These are phyloP conservation scores for Ilex aquifolium DNA, from an alignment of 257 asterid species.

Conservation along the genomic window DNA sequence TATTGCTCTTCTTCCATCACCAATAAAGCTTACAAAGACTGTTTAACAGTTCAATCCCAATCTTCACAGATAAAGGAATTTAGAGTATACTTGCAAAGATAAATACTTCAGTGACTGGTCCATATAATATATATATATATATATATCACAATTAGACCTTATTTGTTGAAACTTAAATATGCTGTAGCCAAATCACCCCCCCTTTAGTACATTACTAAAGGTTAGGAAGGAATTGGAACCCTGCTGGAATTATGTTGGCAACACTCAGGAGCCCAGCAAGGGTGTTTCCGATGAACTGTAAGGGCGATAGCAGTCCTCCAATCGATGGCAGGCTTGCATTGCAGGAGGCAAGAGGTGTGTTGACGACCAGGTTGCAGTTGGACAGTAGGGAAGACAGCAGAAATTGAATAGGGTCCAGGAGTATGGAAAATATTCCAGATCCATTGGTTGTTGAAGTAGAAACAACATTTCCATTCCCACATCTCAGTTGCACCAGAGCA, in stretches of 20 bases:
- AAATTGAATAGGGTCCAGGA: constrained; percentile 15
- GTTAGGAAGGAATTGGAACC: constrained; percentile 15
- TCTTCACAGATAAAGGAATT: too few species aligned
- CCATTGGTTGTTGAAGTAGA: constrained; percentile 22
- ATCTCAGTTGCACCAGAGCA: constrained; percentile 29
- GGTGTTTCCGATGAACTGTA: constrained; percentile 7
- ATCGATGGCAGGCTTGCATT: constrained; percentile 21
- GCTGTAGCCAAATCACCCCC: too few species aligned
- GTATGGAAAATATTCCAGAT: constrained; percentile 11
- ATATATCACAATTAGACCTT: too few species aligned
- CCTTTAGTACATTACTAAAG: neutral
- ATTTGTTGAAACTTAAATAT: too few species aligned
- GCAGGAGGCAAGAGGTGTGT: constrained; percentile 35
- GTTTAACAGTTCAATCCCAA: too few species aligned
- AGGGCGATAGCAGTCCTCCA: constrained; percentile 11
- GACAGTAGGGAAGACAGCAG: constrained; percentile 15
- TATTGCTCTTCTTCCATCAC: too few species aligned
- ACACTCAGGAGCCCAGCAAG: constrained; percentile 14
- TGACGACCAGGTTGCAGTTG: constrained; percentile 24
- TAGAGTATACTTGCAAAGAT: too few species aligned
- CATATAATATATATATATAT: too few species aligned
- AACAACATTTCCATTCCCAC: constrained; percentile 25
- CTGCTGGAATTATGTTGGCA: constrained; percentile 8
- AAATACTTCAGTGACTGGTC: too few species aligned
- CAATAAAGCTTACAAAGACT: too few species aligned